Base-by-base conservation (phyloP, 2,329 filamentous ascomycete genomes). In the Monilinia polystroma region DNA sequence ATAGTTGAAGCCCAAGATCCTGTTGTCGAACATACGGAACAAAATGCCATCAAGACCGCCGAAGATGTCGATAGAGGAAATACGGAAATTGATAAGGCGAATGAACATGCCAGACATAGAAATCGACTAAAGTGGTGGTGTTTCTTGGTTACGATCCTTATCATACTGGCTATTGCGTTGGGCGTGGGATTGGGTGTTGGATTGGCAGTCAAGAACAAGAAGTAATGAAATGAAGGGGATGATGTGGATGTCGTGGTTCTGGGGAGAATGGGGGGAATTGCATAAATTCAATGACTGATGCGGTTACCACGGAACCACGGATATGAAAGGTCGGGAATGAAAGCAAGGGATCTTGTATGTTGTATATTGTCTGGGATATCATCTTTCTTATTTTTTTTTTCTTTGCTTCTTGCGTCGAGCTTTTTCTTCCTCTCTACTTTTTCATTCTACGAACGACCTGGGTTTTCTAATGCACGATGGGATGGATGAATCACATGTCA, bases 91-190 rank as follows among this genome's bases (percentile, higher is more conserved):
- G 83, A 84, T 72, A 82, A 86, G 75, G 90, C 88, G 68, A 90
- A 89, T 72, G 82, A 85, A 70, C 84, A 85, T 73, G 90, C 90
- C 60, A 82, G 85, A 71, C 83, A 86, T 72, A 84, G 85, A 72
- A 85, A 90, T 73, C 90, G 87, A 81, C 85, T 92, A 79, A 94
- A 94, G 83, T 93, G 91, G 91, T 92, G 86, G 84, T 91, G 89
- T 75, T 80, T 91, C 69, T 79, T 87, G 69, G 81, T 93, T 68
- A 80, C 81, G 58, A 72, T 86, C 29, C 80, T 88, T 76, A 85
- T 88, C 76, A 77, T 86, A 73, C 76, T 88, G 63, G 84, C 81
- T 65, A 82, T 88, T 69, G 84, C 81, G 66, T 76, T 87, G 18
- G 84, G 83, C 59, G 74, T 87, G 62, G 78, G 77, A 54, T 72